Evolutionary conservation across 1,284 basidiomycete species (phyloP), one percentile per base, ranked within the genome.

Genomic region (Termitomyces sp.): DNA sequence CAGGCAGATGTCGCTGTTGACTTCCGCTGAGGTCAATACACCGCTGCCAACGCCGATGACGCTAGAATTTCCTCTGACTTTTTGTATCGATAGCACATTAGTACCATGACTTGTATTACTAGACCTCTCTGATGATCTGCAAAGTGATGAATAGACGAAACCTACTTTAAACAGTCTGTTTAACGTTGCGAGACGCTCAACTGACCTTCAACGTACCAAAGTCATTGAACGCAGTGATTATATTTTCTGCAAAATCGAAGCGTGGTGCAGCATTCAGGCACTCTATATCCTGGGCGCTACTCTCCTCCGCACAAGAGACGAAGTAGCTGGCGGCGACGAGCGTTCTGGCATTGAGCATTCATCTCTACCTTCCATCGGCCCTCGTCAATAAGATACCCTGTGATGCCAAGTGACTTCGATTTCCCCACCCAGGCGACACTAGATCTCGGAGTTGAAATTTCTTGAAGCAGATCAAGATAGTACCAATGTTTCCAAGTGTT

Each of bases 1-100:
- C 74, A 79, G 65, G 76, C 74, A 2, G 76, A 79, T 28, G 67
- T 78, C 13, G 69, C 67, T 21, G 57, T 74, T 33, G 74, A 77
- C 26, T 34, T 48, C 12, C 46, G 46, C n/a, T 48, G 46, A 48
- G 0, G 7, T 26, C 19, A 15, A 24, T 36, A 2, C 2, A 36
- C 13, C 8, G 2, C 15, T 13, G 19, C 19, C 15, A 10, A 19
- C 19, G 12, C 17, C 17, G 12, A 45, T 0, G 15, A n/a, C 21
- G 10, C 26, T 9, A 7, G 15, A 24, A 6, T 24, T n/a, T 6
- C 5, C 2, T 36, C 34, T 17, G 5, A 26, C 24, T n/a, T 36
- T 13, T 26, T 48, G 46, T 48, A 34, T 36, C 21, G 19, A 17
- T 48, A 48, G 34, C 21, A 26, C 21, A 34, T 17, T 26, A 13